Percentiles rank a stretch among this genome's conserved stretches.
Conservation (phyloP, 1,284 basidiomycete genomes). For the Malassezia dermatis region DNA sequence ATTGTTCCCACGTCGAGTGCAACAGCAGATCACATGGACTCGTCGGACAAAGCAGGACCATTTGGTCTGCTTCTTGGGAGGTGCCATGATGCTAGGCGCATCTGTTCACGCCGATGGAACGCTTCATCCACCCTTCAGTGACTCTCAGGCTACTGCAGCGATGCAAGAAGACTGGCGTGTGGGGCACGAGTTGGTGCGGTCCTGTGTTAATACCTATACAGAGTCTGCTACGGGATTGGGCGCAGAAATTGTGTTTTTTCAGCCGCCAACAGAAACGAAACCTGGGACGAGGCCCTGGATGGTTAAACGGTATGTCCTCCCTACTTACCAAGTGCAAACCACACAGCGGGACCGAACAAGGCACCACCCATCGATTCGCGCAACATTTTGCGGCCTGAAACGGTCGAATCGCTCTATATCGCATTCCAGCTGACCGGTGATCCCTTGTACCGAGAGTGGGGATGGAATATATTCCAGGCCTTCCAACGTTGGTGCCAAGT, state of each 20-base stretch:
- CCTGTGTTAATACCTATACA: constrained; percentile 74
- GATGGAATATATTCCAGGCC: constrained; percentile 81
- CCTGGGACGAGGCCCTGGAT: constrained; percentile 54
- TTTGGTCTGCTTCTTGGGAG: constrained; percentile 86
- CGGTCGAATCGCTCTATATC: constrained; percentile 82
- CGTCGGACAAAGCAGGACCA: constrained; percentile 83
- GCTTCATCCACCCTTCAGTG: constrained; percentile 15
- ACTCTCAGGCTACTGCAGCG: neutral
- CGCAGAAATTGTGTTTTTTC: constrained; percentile 48
- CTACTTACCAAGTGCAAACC: neutral
- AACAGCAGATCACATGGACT: constrained; percentile 10
- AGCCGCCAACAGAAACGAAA: constrained; percentile 39
- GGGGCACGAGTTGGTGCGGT: constrained; percentile 69
- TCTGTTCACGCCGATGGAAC: constrained; percentile 16
- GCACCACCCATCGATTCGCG: constrained; percentile 64
- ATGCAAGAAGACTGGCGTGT: constrained; percentile 60
- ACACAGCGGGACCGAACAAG: neutral
- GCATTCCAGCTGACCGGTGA: constrained; percentile 76
- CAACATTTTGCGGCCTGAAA: constrained; percentile 82
- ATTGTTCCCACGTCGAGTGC: constrained; percentile 50
- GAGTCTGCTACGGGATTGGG: constrained; percentile 60
- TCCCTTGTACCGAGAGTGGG: constrained; percentile 66
- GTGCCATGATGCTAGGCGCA: constrained; percentile 79
- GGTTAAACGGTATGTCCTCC: constrained; percentile 12
- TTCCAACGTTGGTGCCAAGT: constrained; percentile 74